These are phyloP conservation scores for Schizopora paradoxa DNA, from an alignment of 1,284 basidiomycete genomes.

Conservation along the genomic window DNA sequence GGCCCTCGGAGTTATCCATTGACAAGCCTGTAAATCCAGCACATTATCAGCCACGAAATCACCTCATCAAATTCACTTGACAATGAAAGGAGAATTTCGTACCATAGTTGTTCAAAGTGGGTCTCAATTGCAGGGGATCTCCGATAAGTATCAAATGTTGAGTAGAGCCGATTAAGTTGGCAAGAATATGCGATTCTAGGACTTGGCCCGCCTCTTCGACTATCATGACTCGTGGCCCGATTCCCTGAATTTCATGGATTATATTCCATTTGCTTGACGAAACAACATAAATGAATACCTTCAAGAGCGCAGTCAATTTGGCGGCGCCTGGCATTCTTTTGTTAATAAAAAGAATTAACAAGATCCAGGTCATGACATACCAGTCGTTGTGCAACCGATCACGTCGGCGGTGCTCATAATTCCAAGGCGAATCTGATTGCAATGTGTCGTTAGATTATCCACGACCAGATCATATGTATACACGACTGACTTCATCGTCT, in stretches of 20 bases:
- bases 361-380: constrained; percentile 25
- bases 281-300: constrained; percentile 31
- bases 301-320: constrained; percentile 51
- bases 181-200: constrained; percentile 65
- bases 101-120: constrained; percentile 63
- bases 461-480: background rate
- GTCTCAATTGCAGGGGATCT: constrained; percentile 66
- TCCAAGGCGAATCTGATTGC: constrained; percentile 33
- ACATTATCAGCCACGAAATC: background rate
- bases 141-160: constrained; percentile 66
- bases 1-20: constrained; percentile 33
- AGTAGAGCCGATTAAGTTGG: constrained; percentile 53
- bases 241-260: constrained; percentile 32
- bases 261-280: background rate
- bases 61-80: background rate
- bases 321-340: constrained; percentile 47
- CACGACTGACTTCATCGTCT: constrained; percentile 32
- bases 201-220: constrained; percentile 77
- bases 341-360: background rate
- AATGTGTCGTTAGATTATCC: constrained; percentile 16
- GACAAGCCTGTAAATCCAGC: constrained; percentile 30
- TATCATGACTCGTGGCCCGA: constrained; percentile 49
- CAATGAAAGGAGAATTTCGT: constrained; percentile 21
- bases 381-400: constrained; percentile 69
- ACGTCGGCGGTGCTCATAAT: constrained; percentile 50